Evolutionary conservation across 208 protist genomes (phyloP).

Genomic region (Trypanosoma cruzi): DNA sequence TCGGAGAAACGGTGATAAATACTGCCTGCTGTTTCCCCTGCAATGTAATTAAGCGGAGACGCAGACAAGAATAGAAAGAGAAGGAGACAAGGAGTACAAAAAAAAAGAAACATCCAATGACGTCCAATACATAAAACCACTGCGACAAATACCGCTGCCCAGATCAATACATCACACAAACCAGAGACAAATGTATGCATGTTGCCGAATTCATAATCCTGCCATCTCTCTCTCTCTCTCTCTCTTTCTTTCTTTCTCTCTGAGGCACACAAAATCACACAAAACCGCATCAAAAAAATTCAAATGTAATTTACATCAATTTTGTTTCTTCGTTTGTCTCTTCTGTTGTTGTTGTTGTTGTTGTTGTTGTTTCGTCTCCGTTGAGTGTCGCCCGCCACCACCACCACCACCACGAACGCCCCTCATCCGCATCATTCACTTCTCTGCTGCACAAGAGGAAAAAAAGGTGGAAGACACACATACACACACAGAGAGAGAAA

Average conservation of each 20-base stretch:
- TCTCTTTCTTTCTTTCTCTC: neutral
- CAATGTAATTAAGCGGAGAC: neutral
- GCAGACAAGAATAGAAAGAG: neutral
- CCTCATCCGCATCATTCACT: too few relatives aligned
- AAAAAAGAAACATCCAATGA: neutral
- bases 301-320: constrained; percentile 23
- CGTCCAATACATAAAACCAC: neutral
- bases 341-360: neutral
- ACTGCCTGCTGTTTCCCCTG: neutral
- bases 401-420: too few relatives aligned
- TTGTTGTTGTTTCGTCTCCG: neutral
- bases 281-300: neutral
- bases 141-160: neutral
- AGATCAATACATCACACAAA: neutral
- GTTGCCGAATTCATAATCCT: neutral
- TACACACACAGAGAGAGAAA: too few relatives aligned
- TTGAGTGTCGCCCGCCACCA: neutral
- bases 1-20: neutral
- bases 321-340: constrained; percentile 29
- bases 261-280: constrained; percentile 8
- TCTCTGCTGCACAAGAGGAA: too few relatives aligned
- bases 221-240: too few relatives aligned
- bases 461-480: too few relatives aligned
- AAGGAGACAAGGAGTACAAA: neutral
- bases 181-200: neutral